Percentiles rank a stretch among this genome's conserved stretches.
phyloP scores from a whole-genome alignment of 371 early-diverging fungal species.

The Batrachochytrium dendrobatidis region DNA sequence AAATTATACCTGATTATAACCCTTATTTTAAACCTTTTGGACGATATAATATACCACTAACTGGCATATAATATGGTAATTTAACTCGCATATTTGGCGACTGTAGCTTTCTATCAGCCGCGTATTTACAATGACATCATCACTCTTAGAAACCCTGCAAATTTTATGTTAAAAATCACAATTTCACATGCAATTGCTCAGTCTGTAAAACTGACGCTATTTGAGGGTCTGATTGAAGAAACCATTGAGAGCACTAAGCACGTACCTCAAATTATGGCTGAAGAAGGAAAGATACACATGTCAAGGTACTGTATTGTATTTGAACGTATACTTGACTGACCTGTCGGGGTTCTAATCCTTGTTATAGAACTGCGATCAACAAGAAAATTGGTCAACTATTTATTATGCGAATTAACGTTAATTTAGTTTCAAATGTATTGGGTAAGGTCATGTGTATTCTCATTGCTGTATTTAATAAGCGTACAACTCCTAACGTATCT shows the following conservation, averaged over 20 bases:
- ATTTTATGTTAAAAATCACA: conserved; percentile 50
- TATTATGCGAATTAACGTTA: conserved; percentile 49
- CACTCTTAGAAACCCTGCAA: conserved; percentile 26
- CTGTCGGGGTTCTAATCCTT: conserved; percentile 30
- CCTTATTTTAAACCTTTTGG: conserved; percentile 61
- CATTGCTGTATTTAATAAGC: too few species aligned
- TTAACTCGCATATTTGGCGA: conserved; percentile 24
- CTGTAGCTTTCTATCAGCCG: conserved; percentile 82
- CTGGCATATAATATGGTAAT: too few species aligned
- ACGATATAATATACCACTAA: conserved; percentile 62
- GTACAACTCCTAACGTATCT: too few species aligned
- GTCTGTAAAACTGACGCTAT: conserved; percentile 42
- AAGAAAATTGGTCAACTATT: conserved; percentile 74
- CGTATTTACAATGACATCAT: conserved; percentile 53
- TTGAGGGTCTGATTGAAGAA: conserved; percentile 42
- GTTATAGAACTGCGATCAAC: conserved; percentile 61
- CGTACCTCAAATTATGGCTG: conserved; percentile 38
- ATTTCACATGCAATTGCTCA: conserved; percentile 50
- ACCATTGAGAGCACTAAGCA: conserved; percentile 43
- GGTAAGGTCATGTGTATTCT: conserved; percentile 17
- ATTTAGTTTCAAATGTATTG: conserved; percentile 45
- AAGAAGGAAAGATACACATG: conserved; percentile 43
- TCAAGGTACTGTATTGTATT: conserved; percentile 55
- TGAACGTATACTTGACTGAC: not conserved
- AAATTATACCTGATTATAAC: conserved; percentile 47